phyloP scores from a whole-genome alignment of 139 green algal species.

The Dunaliella sp. region DNA sequence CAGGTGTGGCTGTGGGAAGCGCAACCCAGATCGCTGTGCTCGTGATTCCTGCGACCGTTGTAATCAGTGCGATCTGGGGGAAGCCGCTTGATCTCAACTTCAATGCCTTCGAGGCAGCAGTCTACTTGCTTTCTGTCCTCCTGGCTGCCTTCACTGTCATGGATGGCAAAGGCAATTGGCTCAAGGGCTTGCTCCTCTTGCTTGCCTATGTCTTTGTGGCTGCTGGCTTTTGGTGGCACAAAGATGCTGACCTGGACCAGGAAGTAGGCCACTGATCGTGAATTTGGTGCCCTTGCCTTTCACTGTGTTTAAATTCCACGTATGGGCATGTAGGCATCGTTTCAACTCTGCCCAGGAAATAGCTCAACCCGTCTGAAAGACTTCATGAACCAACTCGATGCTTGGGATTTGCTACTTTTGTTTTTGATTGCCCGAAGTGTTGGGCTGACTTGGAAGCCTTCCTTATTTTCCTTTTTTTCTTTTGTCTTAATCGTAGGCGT shows the following conservation, averaged over 20 bases:
- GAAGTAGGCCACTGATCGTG: too few relatives aligned
- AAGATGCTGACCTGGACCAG: slow-evolving; percentile 35
- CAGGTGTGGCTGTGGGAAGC: slow-evolving; percentile 39
- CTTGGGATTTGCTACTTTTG: too few relatives aligned
- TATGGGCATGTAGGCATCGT: neutral
- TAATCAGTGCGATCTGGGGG: slow-evolving; percentile 65
- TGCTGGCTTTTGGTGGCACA: slow-evolving; percentile 63
- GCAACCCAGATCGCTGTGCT: slow-evolving; percentile 64
- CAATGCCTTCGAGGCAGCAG: slow-evolving; percentile 36
- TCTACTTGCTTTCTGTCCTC: neutral
- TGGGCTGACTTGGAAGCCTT: too few relatives aligned
- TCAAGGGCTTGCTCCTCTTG: slow-evolving; percentile 74
- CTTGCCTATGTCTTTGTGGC: slow-evolving; percentile 69
- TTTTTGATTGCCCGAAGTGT: too few relatives aligned
- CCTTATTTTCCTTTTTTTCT: too few relatives aligned
- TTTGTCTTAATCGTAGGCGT: too few relatives aligned
- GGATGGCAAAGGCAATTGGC: slow-evolving; percentile 50
- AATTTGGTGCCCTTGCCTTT: too few relatives aligned
- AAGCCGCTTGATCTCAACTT: slow-evolving; percentile 77
- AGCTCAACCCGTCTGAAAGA: too few relatives aligned
- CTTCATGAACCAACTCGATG: too few relatives aligned
- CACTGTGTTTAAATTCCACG: too few relatives aligned
- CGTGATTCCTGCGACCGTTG: slow-evolving; percentile 71
- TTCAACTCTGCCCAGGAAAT: too few relatives aligned
- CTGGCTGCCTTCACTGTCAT: neutral